Conservation (phyloP, 2,329 filamentous ascomycete species). For the Sphaceloma murrayae region DNA sequence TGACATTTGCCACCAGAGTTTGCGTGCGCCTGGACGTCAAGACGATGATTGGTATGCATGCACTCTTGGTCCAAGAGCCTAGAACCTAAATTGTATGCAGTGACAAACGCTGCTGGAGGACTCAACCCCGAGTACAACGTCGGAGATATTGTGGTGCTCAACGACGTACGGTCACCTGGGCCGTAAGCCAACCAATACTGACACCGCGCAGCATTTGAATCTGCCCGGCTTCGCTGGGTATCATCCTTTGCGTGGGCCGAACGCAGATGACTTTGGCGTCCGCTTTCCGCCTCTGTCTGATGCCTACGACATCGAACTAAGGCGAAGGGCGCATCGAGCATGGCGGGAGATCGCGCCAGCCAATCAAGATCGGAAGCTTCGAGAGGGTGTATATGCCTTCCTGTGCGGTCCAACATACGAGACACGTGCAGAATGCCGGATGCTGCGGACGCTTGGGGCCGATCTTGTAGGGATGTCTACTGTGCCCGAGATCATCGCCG, state of each 20-base stretch:
- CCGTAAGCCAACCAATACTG: neutral
- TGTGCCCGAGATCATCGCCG: slow-evolving; percentile 58
- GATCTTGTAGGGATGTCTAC: slow-evolving; percentile 64
- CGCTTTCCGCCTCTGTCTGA: slow-evolving; percentile 57
- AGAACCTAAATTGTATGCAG: no score
- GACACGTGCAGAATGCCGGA: slow-evolving; percentile 54
- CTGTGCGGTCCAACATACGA: slow-evolving; percentile 56
- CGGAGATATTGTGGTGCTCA: slow-evolving; percentile 55
- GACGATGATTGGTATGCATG: slow-evolving; percentile 44
- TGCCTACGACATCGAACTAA: slow-evolving; percentile 54
- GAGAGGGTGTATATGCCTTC: slow-evolving; percentile 58
- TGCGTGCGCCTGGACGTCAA: slow-evolving; percentile 54
- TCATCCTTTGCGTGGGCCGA: slow-evolving; percentile 54
- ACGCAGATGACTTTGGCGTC: slow-evolving; percentile 51
- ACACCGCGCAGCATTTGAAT: slow-evolving; percentile 48
- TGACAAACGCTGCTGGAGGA: slow-evolving; percentile 59
- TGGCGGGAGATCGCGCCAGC: slow-evolving; percentile 44
- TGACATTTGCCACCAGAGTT: slow-evolving; percentile 55
- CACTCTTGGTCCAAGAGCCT: slow-evolving; percentile 1
- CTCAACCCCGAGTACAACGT: slow-evolving; percentile 54
- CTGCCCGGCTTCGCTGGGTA: slow-evolving; percentile 51
- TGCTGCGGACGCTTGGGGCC: slow-evolving; percentile 52
- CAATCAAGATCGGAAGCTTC: slow-evolving; percentile 43
- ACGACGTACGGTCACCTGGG: slow-evolving; percentile 42
- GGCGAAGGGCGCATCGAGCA: slow-evolving; percentile 46